phyloP scores from a whole-genome alignment of 192 early-diverging fungal species.

The Rhizoclosmatium globosum region DNA sequence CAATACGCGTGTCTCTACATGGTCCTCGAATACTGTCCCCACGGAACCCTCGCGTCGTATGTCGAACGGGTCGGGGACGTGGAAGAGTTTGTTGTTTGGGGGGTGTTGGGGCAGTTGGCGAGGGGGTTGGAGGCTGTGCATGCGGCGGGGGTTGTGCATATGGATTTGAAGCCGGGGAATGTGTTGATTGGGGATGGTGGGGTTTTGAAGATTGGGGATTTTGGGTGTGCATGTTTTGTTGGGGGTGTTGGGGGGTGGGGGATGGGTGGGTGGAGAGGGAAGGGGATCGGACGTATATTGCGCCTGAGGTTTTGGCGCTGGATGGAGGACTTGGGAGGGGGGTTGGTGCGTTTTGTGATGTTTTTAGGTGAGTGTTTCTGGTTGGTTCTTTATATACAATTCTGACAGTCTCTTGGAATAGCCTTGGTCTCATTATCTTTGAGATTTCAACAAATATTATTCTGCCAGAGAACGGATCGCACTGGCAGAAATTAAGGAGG shows the following conservation, averaged over 20 bases:
- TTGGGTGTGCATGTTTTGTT: constrained; percentile 80
- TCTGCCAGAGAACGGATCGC: constrained; percentile 86
- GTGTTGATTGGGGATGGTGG: constrained; percentile 72
- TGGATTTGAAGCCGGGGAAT: constrained; percentile 92
- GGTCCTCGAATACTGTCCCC: constrained; percentile 87
- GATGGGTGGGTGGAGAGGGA: constrained; percentile 68
- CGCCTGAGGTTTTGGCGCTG: constrained; percentile 78
- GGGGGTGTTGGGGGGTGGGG: constrained; percentile 47
- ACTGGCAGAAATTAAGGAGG: constrained; percentile 85
- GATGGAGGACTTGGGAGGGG: too few relatives aligned
- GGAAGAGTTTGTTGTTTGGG: constrained; percentile 76
- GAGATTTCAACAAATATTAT: constrained; percentile 88
- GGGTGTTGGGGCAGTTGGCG: constrained; percentile 69
- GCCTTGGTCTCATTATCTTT: constrained; percentile 89
- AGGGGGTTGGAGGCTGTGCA: constrained; percentile 79
- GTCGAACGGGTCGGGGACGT: constrained; percentile 49
- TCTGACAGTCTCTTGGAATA: constrained; percentile 33
- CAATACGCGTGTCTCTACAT: constrained; percentile 88
- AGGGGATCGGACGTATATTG: constrained; percentile 94
- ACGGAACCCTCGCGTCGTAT: constrained; percentile 64
- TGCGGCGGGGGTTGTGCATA: constrained; percentile 73
- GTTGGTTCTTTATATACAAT: too few relatives aligned
- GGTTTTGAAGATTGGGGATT: constrained; percentile 87
- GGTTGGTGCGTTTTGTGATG: constrained; percentile 63
- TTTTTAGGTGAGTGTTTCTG: constrained; percentile 72